Base-by-base conservation (phyloP, 2,329 filamentous ascomycete genomes). In the Pyricularia sp. region DNA sequence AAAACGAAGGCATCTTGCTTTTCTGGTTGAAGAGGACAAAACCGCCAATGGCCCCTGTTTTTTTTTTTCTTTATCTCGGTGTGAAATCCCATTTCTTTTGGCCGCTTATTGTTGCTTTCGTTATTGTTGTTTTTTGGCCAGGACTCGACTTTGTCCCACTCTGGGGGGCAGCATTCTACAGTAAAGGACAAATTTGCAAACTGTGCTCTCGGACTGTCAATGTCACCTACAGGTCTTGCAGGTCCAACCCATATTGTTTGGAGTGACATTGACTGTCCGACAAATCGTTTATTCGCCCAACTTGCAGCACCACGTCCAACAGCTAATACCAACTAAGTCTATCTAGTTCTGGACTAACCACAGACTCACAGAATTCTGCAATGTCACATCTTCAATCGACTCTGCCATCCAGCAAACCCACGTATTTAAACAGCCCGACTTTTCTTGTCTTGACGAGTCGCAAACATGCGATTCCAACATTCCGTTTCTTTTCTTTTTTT, bases 231-330 rank as follows among this genome's bases (percentile, higher is more conserved):
- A 36, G 11, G 3, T 3, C 42, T 33, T 9, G 5, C 36, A 36
- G 11, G 3, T 3, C 42, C 42, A 55, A 55, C 42, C 36, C 42
- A n/a, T 55, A 3, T 55, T 55, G 20, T n/a, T 55, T 12, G 20
- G 1, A 7, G 20, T 55, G 42, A 55, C 42, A n/a, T n/a, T n/a
- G n/a, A n/a, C 42, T n/a, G 42, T 55, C 20, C 42, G 42, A 55
- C 42, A n/a, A 55, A 50, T 17, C 33, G 33, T 50, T 9, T 23
- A 31, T 42, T 58, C 36, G 31, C 11, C 31, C 31, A 36, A 66
- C 76, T 72, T 82, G 84, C 85, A 88, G 87, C 23, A 85, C 77
- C 81, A 86, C 85, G 73, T 89, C 86, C 68, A 83, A 81, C 67
- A 85, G 71, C 20, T 55, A 55, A 17, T 20, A 55, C n/a, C n/a